Percentiles rank a stretch among this genome's conserved stretches.
Conservation (phyloP, 495 filamentous ascomycete species). For the Apodospora peruviana region DNA sequence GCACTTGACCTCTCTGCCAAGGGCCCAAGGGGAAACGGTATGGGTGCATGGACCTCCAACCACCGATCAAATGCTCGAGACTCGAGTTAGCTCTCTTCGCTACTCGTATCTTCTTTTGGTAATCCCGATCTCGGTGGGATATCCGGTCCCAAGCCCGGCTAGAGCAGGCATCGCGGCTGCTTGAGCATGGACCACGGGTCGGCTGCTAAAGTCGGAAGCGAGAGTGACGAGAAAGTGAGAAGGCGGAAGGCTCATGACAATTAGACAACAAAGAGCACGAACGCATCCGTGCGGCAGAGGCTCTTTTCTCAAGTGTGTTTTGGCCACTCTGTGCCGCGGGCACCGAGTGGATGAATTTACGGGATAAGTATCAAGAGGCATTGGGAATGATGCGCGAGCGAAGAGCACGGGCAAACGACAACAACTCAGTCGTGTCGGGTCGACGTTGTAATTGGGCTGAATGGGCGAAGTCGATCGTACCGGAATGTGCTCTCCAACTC, state of each 20-base stretch:
- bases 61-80: background rate
- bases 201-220: constrained; percentile 13
- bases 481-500: background rate
- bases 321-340: background rate
- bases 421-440: too few relatives aligned
- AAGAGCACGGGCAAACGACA: background rate
- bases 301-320: background rate
- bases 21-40: too few relatives aligned
- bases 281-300: constrained; percentile 15
- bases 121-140: constrained; percentile 2
- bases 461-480: too few relatives aligned
- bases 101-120: background rate
- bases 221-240: background rate
- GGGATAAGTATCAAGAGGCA: background rate
- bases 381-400: background rate
- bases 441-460: too few relatives aligned
- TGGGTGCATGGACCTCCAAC: too few relatives aligned
- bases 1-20: too few relatives aligned
- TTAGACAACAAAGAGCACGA: constrained; percentile 6
- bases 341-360: background rate
- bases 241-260: background rate
- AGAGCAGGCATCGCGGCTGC: background rate
- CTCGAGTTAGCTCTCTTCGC: too few relatives aligned
- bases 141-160: constrained; percentile 1
- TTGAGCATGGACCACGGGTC: constrained; percentile 14